These are phyloP conservation scores for Violaceomyces palustris DNA, from an alignment of 1,284 basidiomycete genomes.

Conservation along the genomic window DNA sequence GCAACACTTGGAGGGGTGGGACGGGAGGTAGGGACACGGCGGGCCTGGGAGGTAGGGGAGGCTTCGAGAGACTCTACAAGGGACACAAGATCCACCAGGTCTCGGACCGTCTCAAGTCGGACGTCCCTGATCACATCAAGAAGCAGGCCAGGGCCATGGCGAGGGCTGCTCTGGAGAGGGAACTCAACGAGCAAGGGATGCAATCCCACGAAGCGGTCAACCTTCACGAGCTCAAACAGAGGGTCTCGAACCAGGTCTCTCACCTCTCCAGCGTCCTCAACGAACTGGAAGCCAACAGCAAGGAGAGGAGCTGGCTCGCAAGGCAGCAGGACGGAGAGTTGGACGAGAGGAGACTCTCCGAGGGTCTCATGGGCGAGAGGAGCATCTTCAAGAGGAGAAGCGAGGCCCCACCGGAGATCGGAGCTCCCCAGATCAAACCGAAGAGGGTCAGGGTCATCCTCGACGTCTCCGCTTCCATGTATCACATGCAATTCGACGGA, in stretches of 20 bases:
- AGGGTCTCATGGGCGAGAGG: slow-evolving; percentile 53
- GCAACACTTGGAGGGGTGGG: slow-evolving; percentile 54
- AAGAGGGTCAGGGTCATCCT: slow-evolving; percentile 54
- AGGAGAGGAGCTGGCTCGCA: slow-evolving; percentile 53
- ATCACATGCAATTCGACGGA: slow-evolving; percentile 50
- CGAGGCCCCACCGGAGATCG: slow-evolving; percentile 48
- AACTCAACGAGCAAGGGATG: slow-evolving; percentile 50
- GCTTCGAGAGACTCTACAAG: slow-evolving; percentile 43
- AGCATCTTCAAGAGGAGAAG: slow-evolving; percentile 50
- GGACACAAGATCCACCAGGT: slow-evolving; percentile 53
- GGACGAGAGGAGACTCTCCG: slow-evolving; percentile 51
- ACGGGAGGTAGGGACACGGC: slow-evolving; percentile 53
- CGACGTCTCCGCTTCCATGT: slow-evolving; percentile 50
- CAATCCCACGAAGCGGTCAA: slow-evolving; percentile 47
- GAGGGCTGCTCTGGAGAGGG: slow-evolving; percentile 48
- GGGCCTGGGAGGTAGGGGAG: slow-evolving; percentile 51
- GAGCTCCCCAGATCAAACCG: slow-evolving; percentile 52
- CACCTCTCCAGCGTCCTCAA: slow-evolving; percentile 46
- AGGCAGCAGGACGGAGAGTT: slow-evolving; percentile 54
- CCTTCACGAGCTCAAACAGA: slow-evolving; percentile 44
- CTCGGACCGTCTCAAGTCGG: slow-evolving; percentile 45
- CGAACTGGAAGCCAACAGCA: slow-evolving; percentile 52
- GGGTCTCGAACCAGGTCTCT: slow-evolving; percentile 40
- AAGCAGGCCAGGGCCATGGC: slow-evolving; percentile 53
- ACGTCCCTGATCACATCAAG: slow-evolving; percentile 52